Base-by-base conservation (phyloP, 768 basidiomycete genomes). In the Tulasnella sp. region DNA sequence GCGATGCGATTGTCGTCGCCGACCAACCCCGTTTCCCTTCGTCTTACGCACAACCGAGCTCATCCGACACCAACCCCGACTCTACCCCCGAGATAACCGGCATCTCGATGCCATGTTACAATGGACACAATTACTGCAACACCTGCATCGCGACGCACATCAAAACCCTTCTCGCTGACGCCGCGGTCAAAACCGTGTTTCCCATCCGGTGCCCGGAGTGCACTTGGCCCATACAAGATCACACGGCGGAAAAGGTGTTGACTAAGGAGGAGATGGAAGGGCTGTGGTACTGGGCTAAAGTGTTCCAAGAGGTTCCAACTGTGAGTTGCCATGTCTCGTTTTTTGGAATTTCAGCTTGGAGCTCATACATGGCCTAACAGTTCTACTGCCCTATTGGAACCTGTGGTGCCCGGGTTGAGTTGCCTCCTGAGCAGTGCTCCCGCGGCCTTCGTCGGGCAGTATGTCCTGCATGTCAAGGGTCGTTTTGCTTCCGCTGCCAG, bases 191-290 rank as follows among this genome's bases (percentile, higher is more conserved):
- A 12, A 22, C 7, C 40, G 77, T 78, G 31, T 78, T 78, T 37
- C 77, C 77, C 34, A 78, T 78, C 7, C 54, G 58, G 44, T 78
- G 77, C 69, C 77, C 77, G 12, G 77, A 69, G 69, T 78, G 77
- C 44, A 28, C 54, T 31, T 78, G 77, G 77, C 37, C 4, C 20
- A 78, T 78, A n/a, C 31, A 40, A 28, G 77, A 78, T 40, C 20
- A 78, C 20, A 72, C 64, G 37, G 77, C 77, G n/a, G 34, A 64
- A 40, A 28, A 41, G 41, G 41, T 64, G 14, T 78, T 78, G 54
- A 72, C n/a, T n/a, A 46, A 31, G 60, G 24, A n/a, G n/a, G 60
- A 64, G 60, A 14, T 64, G n/a, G 60, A 64, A 64, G 60, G 60
- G 14, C 0, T 64, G 8, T 64, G 60, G 60, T 64, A 28, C n/a